A percentile compares a stretch with the other conserved stretches of the same genome.
These are phyloP conservation scores for Royoungia palumana DNA, from an alignment of 768 basidiomycete genomes.

Conservation along the genomic window DNA sequence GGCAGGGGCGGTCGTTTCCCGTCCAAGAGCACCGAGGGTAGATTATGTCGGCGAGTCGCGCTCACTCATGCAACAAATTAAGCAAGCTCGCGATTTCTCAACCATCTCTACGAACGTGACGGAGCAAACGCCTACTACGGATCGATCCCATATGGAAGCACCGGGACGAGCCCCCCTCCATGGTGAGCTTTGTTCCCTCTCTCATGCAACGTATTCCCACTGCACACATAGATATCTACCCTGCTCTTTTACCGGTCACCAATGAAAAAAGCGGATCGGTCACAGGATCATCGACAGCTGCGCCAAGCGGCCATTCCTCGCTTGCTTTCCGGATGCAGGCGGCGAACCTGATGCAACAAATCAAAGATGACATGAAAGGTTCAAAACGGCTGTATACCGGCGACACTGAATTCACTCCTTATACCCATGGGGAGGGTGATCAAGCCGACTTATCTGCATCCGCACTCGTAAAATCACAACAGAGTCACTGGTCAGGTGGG, in stretches of 20 bases:
- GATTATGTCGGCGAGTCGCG: constrained; percentile 79
- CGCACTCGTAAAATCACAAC: constrained; percentile 20
- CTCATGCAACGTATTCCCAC: neutral
- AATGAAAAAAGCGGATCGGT: constrained; percentile 23
- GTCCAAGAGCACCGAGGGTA: constrained; percentile 46
- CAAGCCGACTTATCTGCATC: constrained; percentile 12
- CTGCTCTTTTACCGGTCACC: constrained; percentile 11
- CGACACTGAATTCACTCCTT: constrained; percentile 55
- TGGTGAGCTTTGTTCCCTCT: constrained; percentile 14
- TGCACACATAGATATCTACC: constrained; percentile 8
- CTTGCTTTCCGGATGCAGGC: constrained; percentile 73
- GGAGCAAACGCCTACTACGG: constrained; percentile 23
- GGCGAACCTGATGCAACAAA: constrained; percentile 79
- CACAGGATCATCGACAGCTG: constrained; percentile 27
- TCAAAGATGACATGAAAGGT: constrained; percentile 68
- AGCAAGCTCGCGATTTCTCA: constrained; percentile 72
- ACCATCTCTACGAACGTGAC: constrained; percentile 65
- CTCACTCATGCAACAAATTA: constrained; percentile 77
- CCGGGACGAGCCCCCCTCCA: neutral
- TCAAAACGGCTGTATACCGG: constrained; percentile 72
- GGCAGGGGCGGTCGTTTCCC: constrained; percentile 46
- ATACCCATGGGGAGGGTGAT: constrained; percentile 22
- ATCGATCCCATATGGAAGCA: constrained; percentile 8
- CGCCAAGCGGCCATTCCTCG: constrained; percentile 50
- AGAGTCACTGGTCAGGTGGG: constrained; percentile 27